Evolutionary conservation across 2,329 filamentous ascomycete species (phyloP).

Genomic region (Lachnellula hyalina): DNA sequence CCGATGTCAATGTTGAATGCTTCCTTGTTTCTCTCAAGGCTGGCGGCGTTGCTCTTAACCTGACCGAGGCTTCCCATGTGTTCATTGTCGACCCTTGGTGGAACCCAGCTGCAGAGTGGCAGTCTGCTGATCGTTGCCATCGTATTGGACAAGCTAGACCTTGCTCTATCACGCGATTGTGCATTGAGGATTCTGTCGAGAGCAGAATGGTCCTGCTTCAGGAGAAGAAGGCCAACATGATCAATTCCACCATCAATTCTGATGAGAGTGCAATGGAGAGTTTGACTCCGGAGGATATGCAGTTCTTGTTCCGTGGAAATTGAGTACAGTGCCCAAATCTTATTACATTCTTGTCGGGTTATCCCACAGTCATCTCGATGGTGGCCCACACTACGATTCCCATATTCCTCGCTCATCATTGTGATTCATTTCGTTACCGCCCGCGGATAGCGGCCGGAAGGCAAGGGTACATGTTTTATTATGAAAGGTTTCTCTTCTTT

Average conservation of each 20-base stretch:
- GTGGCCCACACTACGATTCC: too few relatives aligned
- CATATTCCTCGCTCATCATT: too few relatives aligned
- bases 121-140: conserved; percentile 89
- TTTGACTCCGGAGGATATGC: conserved; percentile 83
- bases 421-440: too few relatives aligned
- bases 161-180: conserved; percentile 88
- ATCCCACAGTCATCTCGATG: too few relatives aligned
- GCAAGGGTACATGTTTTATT: too few relatives aligned
- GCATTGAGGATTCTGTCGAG: conserved; percentile 96
- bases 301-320: conserved; percentile 85
- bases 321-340: neutral
- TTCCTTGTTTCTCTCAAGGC: conserved; percentile 96
- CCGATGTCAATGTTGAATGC: conserved; percentile 85
- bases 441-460: too few relatives aligned
- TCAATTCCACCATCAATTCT: conserved; percentile 92
- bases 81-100: conserved; percentile 99
- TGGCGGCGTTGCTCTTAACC: conserved; percentile 88
- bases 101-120: conserved; percentile 99
- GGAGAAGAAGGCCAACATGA: conserved; percentile 99
- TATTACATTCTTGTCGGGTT: neutral
- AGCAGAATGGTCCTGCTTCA: conserved; percentile 92
- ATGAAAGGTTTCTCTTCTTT: too few relatives aligned
- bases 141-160: conserved; percentile 93
- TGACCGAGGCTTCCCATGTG: conserved; percentile 90
- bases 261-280: conserved; percentile 90